Base-by-base conservation (phyloP, 305 asterid species). In the Lippia alba region DNA sequence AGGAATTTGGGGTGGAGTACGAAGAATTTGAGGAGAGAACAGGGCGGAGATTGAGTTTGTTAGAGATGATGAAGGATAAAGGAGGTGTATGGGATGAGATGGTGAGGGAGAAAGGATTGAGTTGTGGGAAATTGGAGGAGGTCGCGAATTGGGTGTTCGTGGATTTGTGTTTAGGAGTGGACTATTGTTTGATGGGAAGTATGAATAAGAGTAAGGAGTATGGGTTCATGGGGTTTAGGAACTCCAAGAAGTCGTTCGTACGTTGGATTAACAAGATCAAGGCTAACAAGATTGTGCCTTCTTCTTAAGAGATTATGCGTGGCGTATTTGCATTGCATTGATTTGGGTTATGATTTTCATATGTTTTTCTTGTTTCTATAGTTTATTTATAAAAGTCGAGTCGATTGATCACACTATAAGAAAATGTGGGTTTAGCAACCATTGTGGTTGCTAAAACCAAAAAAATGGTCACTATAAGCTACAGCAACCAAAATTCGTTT, bases 1-100 rank as follows among this genome's bases (percentile, higher is more conserved):
- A 30, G 44, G 18, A 56, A 10, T 56, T 56, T 56, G 41, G 15
- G 11, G 62, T 56, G 11, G 62, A 56, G 10, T 56, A 6, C 14
- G 12, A 3, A 12, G 62, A 8, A 12, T 56, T 10, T 30, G 62
- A 30, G 1, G 62, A 24, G 49, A 3, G 10, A 9, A 24, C 9
- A 56, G 61, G 61, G 17, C n/a, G 64, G 54, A 18, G 40, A 1
- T 48, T 70, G 44, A 54, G 18, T 2, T 3, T 65, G 57, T 17
- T 0, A 12, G 75, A 64, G 51, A 18, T 76, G 55, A 64, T 76
- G 76, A 64, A 58, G 69, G 80, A 76, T 44, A 76, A 76, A 57
- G 76, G 72, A 24, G 7, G 68, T 1, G 62, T 56, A 10, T 56
- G 62, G 62, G 69, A 70, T 50, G 80, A 71, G 11, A 71, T 76